These are phyloP conservation scores for Talaromyces nanjingensis DNA, from an alignment of 495 filamentous ascomycete species.

Conservation along the genomic window DNA sequence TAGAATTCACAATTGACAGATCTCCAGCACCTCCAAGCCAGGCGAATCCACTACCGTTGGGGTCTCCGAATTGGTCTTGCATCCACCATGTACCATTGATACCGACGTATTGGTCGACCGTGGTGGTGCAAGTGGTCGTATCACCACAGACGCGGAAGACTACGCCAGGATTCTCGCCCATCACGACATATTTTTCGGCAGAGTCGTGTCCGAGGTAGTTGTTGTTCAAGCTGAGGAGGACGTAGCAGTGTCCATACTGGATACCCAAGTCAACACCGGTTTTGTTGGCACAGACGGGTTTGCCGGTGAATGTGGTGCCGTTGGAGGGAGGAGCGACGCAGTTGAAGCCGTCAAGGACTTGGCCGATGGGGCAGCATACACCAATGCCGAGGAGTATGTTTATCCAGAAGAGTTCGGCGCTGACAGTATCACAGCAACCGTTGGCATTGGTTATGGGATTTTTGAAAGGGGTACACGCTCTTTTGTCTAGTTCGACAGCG, in stretches of 20 bases:
- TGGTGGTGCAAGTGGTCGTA: not conserved
- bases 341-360: constrained; percentile 5
- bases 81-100: constrained; percentile 8
- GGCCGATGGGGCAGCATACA: constrained; percentile 6
- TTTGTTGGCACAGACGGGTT: constrained; percentile 5
- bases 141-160: constrained; percentile 10
- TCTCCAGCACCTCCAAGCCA: constrained; percentile 9
- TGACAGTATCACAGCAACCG: constrained; percentile 4
- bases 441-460: not conserved
- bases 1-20: not conserved
- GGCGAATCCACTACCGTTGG: constrained; percentile 7
- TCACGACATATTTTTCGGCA: constrained; percentile 2
- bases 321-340: constrained; percentile 3
- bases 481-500: constrained; percentile 1
- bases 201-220: constrained; percentile 9
- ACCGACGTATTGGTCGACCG: not conserved
- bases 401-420: constrained; percentile 6
- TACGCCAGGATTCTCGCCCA: constrained; percentile 9
- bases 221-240: constrained; percentile 6
- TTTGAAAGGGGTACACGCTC: constrained; percentile 3
- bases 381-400: constrained; percentile 6
- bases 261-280: constrained; percentile 4
- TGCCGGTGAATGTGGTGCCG: not conserved
- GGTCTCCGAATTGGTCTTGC: constrained; percentile 10
- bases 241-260: constrained; percentile 9